A percentile compares a stretch with the other conserved stretches of the same genome.
phyloP scores from a whole-genome alignment of 2,329 filamentous ascomycete genomes.

The Clarireedia homoeocarpa region DNA sequence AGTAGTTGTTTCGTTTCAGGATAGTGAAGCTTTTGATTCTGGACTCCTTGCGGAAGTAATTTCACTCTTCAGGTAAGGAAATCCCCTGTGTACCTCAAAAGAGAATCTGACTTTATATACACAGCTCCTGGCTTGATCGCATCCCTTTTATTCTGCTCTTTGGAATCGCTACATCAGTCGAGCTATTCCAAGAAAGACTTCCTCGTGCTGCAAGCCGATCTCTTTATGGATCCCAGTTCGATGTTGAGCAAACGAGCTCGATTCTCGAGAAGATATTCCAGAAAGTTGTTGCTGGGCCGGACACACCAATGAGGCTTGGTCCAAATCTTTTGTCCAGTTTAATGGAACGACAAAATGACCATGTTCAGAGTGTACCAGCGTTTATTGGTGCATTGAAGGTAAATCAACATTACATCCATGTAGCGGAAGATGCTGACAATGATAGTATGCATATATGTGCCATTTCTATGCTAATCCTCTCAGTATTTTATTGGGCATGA shows the following conservation, averaged over 20 bases:
- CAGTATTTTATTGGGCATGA: conserved; percentile 48
- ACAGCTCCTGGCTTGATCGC: conserved; percentile 60
- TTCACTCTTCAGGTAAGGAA: conserved; percentile 54
- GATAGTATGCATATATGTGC: conserved; percentile 75
- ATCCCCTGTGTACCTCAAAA: background rate
- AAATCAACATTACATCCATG: conserved; percentile 13
- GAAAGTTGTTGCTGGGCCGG: conserved; percentile 50
- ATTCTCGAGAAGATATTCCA: conserved; percentile 68
- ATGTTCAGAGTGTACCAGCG: conserved; percentile 66
- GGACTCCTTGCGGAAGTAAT: conserved; percentile 64
- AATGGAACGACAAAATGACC: conserved; percentile 66
- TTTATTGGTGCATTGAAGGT: conserved; percentile 66
- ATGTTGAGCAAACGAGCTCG: conserved; percentile 64
- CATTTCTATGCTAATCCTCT: conserved; percentile 76
- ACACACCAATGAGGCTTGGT: conserved; percentile 55
- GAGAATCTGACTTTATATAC: conserved; percentile 3
- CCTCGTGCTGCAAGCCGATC: conserved; percentile 59
- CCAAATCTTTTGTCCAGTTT: conserved; percentile 53
- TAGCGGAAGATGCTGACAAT: conserved; percentile 11
- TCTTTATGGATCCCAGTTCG: conserved; percentile 65
- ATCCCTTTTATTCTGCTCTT: conserved; percentile 73
- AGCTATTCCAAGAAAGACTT: conserved; percentile 68
- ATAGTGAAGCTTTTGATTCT: conserved; percentile 75
- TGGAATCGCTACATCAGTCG: conserved; percentile 73
- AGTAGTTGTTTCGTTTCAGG: conserved; percentile 67